Conservation (phyloP, 1,284 basidiomycete species). For the Irpex lacteus region DNA sequence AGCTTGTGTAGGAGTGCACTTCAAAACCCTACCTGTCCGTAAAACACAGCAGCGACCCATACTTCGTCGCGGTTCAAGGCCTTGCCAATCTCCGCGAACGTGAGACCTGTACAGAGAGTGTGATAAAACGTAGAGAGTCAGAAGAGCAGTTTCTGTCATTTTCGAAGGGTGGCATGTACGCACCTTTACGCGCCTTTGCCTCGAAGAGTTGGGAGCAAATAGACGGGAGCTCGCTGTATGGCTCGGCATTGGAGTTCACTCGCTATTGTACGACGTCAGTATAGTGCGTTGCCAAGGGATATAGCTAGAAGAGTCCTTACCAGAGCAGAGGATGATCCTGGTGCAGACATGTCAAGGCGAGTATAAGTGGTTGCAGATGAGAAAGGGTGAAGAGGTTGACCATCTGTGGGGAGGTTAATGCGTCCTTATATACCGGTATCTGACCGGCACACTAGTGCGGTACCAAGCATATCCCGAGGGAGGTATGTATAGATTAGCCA, state of each 20-base stretch:
- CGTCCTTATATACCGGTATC: neutral
- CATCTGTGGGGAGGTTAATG: neutral
- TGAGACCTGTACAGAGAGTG: constrained; percentile 44
- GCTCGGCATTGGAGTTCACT: constrained; percentile 43
- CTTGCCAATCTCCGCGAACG: constrained; percentile 72
- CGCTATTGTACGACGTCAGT: constrained; percentile 22
- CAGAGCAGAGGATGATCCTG: constrained; percentile 8
- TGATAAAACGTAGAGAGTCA: neutral
- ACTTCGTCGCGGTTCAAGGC: constrained; percentile 78
- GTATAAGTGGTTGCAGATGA: neutral
- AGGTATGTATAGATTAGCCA: neutral
- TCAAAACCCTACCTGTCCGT: constrained; percentile 64
- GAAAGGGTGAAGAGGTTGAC: neutral
- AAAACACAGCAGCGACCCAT: constrained; percentile 87
- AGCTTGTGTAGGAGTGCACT: neutral
- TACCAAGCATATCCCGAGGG: neutral
- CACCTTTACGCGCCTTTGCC: constrained; percentile 69
- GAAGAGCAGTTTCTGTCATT: neutral
- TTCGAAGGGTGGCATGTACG: neutral
- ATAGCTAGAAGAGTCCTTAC: constrained; percentile 2
- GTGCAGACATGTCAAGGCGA: constrained; percentile 12
- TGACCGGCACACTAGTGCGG: neutral
- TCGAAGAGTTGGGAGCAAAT: constrained; percentile 53
- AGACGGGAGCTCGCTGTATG: constrained; percentile 52
- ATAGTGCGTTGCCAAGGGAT: neutral